Percentiles rank a stretch among this genome's conserved stretches.
phyloP scores from a whole-genome alignment of 768 basidiomycete species.

The Mycena rebaudengoi region DNA sequence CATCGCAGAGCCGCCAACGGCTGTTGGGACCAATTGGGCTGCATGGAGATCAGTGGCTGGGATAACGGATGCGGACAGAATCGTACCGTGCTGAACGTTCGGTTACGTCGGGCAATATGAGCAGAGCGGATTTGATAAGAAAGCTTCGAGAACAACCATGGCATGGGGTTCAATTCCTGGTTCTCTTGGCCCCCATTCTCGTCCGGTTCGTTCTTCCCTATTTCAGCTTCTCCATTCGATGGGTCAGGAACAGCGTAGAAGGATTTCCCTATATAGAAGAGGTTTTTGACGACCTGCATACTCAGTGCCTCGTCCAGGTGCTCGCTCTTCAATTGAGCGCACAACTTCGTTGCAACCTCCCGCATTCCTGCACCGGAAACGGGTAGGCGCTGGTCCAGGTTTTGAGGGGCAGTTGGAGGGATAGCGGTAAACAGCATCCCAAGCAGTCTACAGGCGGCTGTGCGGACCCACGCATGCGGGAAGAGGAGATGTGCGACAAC shows the following conservation, averaged over 20 bases:
- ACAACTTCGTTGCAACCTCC: slow-evolving; percentile 77
- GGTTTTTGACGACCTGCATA: slow-evolving; percentile 89
- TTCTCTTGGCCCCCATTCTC: slow-evolving; percentile 33
- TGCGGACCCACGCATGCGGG: slow-evolving; percentile 95
- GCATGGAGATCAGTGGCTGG: neutral
- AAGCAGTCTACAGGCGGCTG: slow-evolving; percentile 78
- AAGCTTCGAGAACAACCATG: slow-evolving; percentile 95
- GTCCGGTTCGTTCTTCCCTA: slow-evolving; percentile 26
- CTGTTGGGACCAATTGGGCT: slow-evolving; percentile 88
- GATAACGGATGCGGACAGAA: neutral
- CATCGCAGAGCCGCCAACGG: slow-evolving; percentile 85
- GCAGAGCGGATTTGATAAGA: slow-evolving; percentile 87
- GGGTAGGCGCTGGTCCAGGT: slow-evolving; percentile 49
- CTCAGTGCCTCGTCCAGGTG: slow-evolving; percentile 77
- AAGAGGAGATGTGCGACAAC: slow-evolving; percentile 78
- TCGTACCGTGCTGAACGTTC: slow-evolving; percentile 55
- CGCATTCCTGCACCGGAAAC: slow-evolving; percentile 66
- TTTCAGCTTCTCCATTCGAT: slow-evolving; percentile 39
- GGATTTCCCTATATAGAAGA: slow-evolving; percentile 92
- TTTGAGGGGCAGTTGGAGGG: slow-evolving; percentile 49
- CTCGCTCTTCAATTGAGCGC: slow-evolving; percentile 82
- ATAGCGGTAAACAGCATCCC: slow-evolving; percentile 71
- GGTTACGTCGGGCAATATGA: slow-evolving; percentile 73
- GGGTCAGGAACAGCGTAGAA: slow-evolving; percentile 58
- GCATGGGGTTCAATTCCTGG: slow-evolving; percentile 63